Base-by-base conservation (phyloP, 805 yeast genomes). In the Kazachstania bromeliacearum region DNA sequence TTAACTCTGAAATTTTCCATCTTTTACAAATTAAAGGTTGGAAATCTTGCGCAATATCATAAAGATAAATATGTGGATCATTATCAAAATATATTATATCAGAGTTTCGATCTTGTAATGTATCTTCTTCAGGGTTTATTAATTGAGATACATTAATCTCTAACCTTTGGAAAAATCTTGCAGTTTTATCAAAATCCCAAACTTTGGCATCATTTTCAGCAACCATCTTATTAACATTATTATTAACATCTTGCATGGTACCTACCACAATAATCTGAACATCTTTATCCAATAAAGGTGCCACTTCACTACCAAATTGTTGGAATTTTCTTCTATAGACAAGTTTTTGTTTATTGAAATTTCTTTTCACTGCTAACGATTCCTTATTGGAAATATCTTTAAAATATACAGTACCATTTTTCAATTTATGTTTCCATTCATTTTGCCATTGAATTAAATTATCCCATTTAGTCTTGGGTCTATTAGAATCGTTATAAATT, bases 121-220 rank as follows among this genome's bases (percentile, higher is more conserved):
- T n/a, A 17, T 32, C 31, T 13, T 27, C 22, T 12, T 21, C 26
- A 3, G 21, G 7, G 8, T 28, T 26, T 14, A 35, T 24, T 14
- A 49, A 27, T 15, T 45, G 37, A 7, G 46, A 46, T 19, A 52
- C 32, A 27, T 55, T 51, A 5, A 48, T 73, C 28, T 74, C 75
- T 47, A 80, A 61, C 52, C 81, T 75, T 44, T 68, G 70, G 57
- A 87, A 68, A 51, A 87, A 87, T 32, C 94, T 62, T 50, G 76
- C 71, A 1, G 85, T 82, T 57, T 87, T 88, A 36, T 83, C 92
- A 45, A 73, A 77, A 32, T 81, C 75, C 96, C 96, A 88, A 19
- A 87, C 79, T 54, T 87, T 84, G 51, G 79, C 70, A 40, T 73
- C 24, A 12, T 16, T 17, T 12, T 18, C 13, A 4, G 21, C 23